phyloP scores from a whole-genome alignment of 225 moss, liverwort and hornwort genomes.

The Marchantia polymorpha region DNA sequence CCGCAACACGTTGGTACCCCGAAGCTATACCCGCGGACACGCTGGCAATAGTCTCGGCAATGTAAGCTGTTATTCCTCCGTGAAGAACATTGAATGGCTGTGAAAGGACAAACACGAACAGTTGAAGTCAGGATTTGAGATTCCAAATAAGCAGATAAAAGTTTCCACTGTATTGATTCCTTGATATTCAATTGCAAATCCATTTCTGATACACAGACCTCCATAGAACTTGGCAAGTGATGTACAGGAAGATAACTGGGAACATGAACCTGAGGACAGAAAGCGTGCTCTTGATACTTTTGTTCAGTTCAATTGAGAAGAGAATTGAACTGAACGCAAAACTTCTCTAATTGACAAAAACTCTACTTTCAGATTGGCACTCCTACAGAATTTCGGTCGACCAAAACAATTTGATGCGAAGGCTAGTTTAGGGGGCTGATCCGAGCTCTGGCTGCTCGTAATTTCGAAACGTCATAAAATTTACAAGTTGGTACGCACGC shows the following conservation, averaged over 20 bases:
- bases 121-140: neutral
- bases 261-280: too few relatives aligned
- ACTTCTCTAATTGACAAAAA: too few relatives aligned
- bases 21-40: constrained; percentile 14
- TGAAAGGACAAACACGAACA: neutral
- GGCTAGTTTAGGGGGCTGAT: too few relatives aligned
- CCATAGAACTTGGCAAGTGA: too few relatives aligned
- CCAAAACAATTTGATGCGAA: too few relatives aligned
- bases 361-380: too few relatives aligned
- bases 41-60: constrained; percentile 45
- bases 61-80: constrained; percentile 44
- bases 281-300: neutral
- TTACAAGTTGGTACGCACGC: too few relatives aligned
- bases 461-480: too few relatives aligned
- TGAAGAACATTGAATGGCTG: constrained; percentile 49
- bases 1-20: constrained; percentile 48
- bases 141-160: neutral
- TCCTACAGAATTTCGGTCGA: too few relatives aligned
- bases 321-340: neutral
- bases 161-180: neutral
- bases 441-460: too few relatives aligned
- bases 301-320: neutral
- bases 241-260: neutral
- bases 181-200: neutral
- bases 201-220: neutral